Evolutionary conservation across 352 stramenopile genomes (phyloP), one percentile per base, ranked within the genome.

Genomic region (Thraustochytrium sp.): DNA sequence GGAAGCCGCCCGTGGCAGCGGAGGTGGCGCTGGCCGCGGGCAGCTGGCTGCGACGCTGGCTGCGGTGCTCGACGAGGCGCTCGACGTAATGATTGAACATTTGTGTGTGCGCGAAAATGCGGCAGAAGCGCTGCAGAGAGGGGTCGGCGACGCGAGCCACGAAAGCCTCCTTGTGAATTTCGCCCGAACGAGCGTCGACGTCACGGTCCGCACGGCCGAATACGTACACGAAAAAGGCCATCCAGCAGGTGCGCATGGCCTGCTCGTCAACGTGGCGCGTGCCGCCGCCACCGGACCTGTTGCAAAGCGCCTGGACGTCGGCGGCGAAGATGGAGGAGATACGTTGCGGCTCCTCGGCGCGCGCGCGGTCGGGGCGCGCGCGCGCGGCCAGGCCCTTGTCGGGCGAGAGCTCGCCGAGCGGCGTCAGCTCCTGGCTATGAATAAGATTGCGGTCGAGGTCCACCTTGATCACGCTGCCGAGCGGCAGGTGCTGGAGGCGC

Each of bases 1-100:
- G 40, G n/a, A 76, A 76, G n/a, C 40, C 36, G 9, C 64, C 64
- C 9, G 64, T 76, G 9, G 40, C 55, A 42, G 29, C 8, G 31
- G 29, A 26, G 3, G 31, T 37, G 18, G 8, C 55, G 55, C 55
- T n/a, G 16, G 40, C 18, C n/a, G 5, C 13, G 63, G 21, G 54
- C n/a, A n/a, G n/a, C n/a, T 63, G 26, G 26, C 21, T 53, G 63
- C n/a, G 37, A 21, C 48, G 53, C 23, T 64, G 68, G 5, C n/a
- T n/a, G n/a, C 23, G 68, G 9, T 64, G 34, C 5, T 80, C 68
- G 34, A 61, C 5, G 3, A 55, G 68, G 68, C 68, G 68, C 51
- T 80, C 68, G 31, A 80, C 68, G 31, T 44, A 80, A 23, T 80
- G 44, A 0, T 64, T 80, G 42, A 80, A 80, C 68, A 80, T 80